Evolutionary conservation across 75 land plant species (phyloP).

Genomic region (Selaginella tamariscina): DNA sequence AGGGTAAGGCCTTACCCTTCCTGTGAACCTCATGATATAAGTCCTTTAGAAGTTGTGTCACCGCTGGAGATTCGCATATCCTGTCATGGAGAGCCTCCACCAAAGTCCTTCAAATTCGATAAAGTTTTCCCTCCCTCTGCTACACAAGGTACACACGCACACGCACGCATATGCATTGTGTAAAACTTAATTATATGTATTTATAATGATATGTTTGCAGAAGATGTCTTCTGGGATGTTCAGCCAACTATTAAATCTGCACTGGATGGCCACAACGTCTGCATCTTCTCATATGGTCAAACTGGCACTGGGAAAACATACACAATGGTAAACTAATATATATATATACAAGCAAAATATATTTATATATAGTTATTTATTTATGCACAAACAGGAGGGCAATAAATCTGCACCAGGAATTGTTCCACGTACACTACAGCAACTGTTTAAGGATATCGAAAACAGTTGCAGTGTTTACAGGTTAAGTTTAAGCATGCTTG

Average conservation of each 20-base stretch:
- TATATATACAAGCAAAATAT: constrained; percentile 12
- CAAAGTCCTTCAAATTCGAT: constrained; percentile 45
- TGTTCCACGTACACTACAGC: constrained; percentile 44
- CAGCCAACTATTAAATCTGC: constrained; percentile 67
- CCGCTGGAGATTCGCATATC: constrained; percentile 19
- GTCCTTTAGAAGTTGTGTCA: constrained; percentile 19
- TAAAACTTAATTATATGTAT: neutral
- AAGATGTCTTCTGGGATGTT: constrained; percentile 63
- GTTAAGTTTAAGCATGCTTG: constrained; percentile 68
- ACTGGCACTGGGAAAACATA: constrained; percentile 83
- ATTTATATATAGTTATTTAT: neutral
- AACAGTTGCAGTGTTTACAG: constrained; percentile 28
- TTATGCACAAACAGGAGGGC: constrained; percentile 47
- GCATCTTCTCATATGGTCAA: constrained; percentile 81
- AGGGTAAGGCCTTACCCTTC: constrained; percentile 48
- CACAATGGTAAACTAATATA: constrained; percentile 45
- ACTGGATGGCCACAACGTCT: constrained; percentile 71
- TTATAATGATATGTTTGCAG: constrained; percentile 26
- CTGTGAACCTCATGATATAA: constrained; percentile 16
- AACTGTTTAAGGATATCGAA: constrained; percentile 42
- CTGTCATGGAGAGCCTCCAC: constrained; percentile 28
- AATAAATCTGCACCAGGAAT: constrained; percentile 45
- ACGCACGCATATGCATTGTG: neutral
- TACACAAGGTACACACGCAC: constrained; percentile 43
- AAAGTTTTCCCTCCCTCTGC: constrained; percentile 53